Evolutionary conservation across 2,329 filamentous ascomycete genomes (phyloP), one percentile per base, ranked within the genome.

Genomic region (Lachnellula subtilissima): DNA sequence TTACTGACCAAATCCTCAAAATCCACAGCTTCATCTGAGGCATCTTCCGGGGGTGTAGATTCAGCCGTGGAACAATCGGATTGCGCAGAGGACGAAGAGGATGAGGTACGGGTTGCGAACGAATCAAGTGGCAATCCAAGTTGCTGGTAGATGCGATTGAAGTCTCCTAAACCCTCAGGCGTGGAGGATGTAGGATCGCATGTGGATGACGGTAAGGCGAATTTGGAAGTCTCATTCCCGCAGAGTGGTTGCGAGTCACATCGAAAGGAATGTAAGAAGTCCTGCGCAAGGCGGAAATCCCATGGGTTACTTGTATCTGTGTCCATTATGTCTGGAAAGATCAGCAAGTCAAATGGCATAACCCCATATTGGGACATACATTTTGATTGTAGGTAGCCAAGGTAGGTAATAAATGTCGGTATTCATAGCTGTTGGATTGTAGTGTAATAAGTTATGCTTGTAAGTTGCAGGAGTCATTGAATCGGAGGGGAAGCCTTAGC

Each of bases 131-230:
- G 57, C 28, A 55, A 53, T 15, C 61, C 62, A 35, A 58, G 56
- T 39, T 62, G 61, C 22, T 42, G 4, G 42, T 59, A 64, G 17
- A 64, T 22, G 39, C 62, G 56, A 39, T 58, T 57, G 25, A 67
- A 65, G 37, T 67, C 63, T 25, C 64, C 64, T 23, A 67, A 37
- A 17, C 54, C 48, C 6, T 47, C 56, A 19, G 54, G 36, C 19
- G 49, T 49, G 23, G 53, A 47, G 25, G 43, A 19, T 52, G 52
- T 59, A 7, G 61, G 58, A 46, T 64, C 52, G 56, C 53, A 61
- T 11, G 54, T 23, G 14, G 48, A 25, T 32, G 28, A 11, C 28
- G 28, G 12, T 12, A 32, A 32, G 28, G 2, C 9, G 28, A 9
- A 32, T 12, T 32, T 32, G 19, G 19, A 14, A 25, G n/a, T 45